A percentile compares a stretch with the other conserved stretches of the same genome.
phyloP scores from a whole-genome alignment of 1,139 yeast species.

The Candida sanyaensis region DNA sequence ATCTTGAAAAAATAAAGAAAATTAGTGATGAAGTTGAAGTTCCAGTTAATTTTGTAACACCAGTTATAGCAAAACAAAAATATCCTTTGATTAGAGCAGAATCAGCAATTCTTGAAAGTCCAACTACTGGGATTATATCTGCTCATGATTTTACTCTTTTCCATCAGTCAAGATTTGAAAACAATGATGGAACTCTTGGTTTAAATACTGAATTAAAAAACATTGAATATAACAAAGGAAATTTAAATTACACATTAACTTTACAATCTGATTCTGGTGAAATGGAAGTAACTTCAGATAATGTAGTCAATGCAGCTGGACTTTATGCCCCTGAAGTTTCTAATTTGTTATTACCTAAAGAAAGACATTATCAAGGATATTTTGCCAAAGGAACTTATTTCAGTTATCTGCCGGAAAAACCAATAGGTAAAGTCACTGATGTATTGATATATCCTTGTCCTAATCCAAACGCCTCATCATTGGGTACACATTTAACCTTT shows the following conservation, averaged over 20 bases:
- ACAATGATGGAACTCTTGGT: conserved; percentile 65
- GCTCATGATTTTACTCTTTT: conserved; percentile 75
- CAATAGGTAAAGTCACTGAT: conserved; percentile 37
- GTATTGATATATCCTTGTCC: conserved; percentile 79
- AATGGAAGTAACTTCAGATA: conserved; percentile 52
- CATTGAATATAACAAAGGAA: conserved; percentile 28
- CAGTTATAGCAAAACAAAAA: conserved; percentile 38
- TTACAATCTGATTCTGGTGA: conserved; percentile 36
- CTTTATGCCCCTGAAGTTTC: conserved; percentile 68
- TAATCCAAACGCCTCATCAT: conserved; percentile 64
- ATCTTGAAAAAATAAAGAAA: conserved; percentile 53
- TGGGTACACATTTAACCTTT: conserved; percentile 86
- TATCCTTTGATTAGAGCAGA: conserved; percentile 72
- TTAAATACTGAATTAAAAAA: conserved; percentile 57
- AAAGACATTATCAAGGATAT: conserved; percentile 56
- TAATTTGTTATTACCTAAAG: conserved; percentile 67
- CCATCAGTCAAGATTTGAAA: conserved; percentile 52
- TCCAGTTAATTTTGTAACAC: conserved; percentile 58
- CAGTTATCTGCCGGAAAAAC: conserved; percentile 47
- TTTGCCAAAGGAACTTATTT: conserved; percentile 89
- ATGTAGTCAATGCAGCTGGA: conserved; percentile 78
- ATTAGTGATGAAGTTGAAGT: conserved; percentile 56
- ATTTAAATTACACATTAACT: conserved; percentile 25
- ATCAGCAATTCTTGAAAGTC: conserved; percentile 68
- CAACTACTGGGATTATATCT: conserved; percentile 82